These are phyloP conservation scores for Spiromastix sp. DNA, from an alignment of 2,329 filamentous ascomycete genomes.

Conservation along the genomic window DNA sequence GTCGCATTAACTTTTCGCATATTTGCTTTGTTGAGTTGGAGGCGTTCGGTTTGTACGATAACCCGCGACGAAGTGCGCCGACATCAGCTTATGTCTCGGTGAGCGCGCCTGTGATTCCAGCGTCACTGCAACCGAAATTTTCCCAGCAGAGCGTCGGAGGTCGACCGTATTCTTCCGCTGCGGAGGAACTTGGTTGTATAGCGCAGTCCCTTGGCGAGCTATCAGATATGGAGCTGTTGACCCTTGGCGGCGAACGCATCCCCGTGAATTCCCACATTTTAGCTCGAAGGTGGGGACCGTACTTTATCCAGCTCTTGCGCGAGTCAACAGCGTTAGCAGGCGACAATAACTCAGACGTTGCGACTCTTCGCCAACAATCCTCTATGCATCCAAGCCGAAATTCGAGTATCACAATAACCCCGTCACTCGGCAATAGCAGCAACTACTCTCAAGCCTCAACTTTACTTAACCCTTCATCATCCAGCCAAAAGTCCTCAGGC, in stretches of 20 bases:
- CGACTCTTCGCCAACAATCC: slow-evolving; percentile 59
- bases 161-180: slow-evolving; percentile 62
- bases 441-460: slow-evolving; percentile 34
- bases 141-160: slow-evolving; percentile 57
- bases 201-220: slow-evolving; percentile 73
- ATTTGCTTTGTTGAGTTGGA: slow-evolving; percentile 95
- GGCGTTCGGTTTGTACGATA: slow-evolving; percentile 94
- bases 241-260: slow-evolving; percentile 80
- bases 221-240: slow-evolving; percentile 92
- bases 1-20: slow-evolving; percentile 93
- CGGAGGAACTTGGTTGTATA: slow-evolving; percentile 75
- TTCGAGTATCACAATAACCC: slow-evolving; percentile 80
- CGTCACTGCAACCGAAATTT: slow-evolving; percentile 42
- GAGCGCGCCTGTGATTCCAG: slow-evolving; percentile 57
- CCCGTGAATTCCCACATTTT: slow-evolving; percentile 88
- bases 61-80: slow-evolving; percentile 67
- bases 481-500: slow-evolving; percentile 1
- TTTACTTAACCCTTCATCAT: slow-evolving; percentile 26
- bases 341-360: slow-evolving; percentile 59
- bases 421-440: slow-evolving; percentile 31
- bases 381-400: slow-evolving; percentile 54
- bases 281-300: slow-evolving; percentile 82
- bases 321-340: slow-evolving; percentile 63
- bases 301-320: slow-evolving; percentile 83
- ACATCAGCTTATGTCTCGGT: slow-evolving; percentile 77